Percentiles rank a stretch among this genome's conserved stretches.
Evolutionary conservation across 2,329 filamentous ascomycete species (phyloP).

Genomic region (Xylariaceae sp.): DNA sequence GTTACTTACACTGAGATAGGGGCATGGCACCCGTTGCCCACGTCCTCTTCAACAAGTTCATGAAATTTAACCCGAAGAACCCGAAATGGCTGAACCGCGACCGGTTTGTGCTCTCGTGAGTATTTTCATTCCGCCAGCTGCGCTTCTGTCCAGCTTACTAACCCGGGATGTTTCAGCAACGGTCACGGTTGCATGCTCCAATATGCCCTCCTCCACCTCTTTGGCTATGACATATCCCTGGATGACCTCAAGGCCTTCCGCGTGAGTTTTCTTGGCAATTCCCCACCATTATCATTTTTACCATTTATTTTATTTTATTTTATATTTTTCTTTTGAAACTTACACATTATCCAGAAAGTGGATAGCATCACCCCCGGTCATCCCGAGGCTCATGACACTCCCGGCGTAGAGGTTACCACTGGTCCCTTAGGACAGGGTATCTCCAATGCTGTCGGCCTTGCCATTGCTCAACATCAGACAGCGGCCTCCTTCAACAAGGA

Average conservation of each 20-base stretch:
- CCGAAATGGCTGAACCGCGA: constrained; percentile 96
- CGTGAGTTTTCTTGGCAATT: constrained; percentile 56
- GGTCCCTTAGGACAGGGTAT: constrained; percentile 97
- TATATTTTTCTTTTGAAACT: constrained; percentile 13
- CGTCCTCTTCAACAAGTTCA: constrained; percentile 98
- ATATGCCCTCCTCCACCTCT: constrained; percentile 96
- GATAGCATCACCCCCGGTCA: constrained; percentile 89
- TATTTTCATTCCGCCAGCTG: constrained; percentile 33
- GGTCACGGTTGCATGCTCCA: constrained; percentile 99
- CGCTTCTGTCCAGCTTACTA: constrained; percentile 5
- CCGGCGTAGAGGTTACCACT: constrained; percentile 96
- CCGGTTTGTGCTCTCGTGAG: constrained; percentile 98
- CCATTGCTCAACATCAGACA: constrained; percentile 92
- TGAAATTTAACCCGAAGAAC: constrained; percentile 99
- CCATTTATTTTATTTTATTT: background rate
- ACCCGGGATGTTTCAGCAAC: constrained; percentile 64
- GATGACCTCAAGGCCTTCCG: constrained; percentile 97
- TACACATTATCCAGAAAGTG: constrained; percentile 43
- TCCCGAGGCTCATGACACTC: constrained; percentile 94
- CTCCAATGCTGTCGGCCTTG: constrained; percentile 95
- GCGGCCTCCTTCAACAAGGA: constrained; percentile 96
- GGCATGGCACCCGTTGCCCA: constrained; percentile 92
- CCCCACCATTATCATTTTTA: background rate
- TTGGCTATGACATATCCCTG: constrained; percentile 83
- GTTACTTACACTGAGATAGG: constrained; percentile 44